Evolutionary conservation across 495 filamentous ascomycete genomes (phyloP).

Genomic region (Neurospora sp.): DNA sequence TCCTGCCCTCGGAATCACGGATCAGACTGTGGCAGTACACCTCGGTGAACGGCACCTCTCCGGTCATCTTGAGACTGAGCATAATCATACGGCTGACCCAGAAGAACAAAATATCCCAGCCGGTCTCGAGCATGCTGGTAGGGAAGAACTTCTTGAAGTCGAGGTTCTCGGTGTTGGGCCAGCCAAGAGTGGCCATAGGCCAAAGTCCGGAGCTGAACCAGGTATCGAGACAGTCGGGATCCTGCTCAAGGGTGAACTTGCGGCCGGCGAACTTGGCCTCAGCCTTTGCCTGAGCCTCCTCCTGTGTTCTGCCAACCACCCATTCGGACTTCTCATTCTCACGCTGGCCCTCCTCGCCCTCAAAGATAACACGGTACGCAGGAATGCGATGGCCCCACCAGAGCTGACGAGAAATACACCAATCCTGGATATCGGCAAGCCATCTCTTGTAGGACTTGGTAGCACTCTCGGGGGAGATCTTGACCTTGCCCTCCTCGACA

Average conservation of each 20-base stretch:
- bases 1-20: conserved; percentile 67
- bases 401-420: conserved; percentile 73
- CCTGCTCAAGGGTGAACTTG: conserved; percentile 54
- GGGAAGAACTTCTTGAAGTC: conserved; percentile 65
- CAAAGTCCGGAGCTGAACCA: conserved; percentile 78
- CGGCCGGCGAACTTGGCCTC: conserved; percentile 51
- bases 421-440: conserved; percentile 67
- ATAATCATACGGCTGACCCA: conserved; percentile 83
- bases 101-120: conserved; percentile 81
- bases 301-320: conserved; percentile 54
- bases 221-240: conserved; percentile 70
- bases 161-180: conserved; percentile 54
- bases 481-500: conserved; percentile 58
- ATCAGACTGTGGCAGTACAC: conserved; percentile 70
- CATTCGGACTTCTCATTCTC: conserved; percentile 46
- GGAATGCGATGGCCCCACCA: conserved; percentile 83
- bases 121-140: conserved; percentile 66
- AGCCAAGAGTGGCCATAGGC: conserved; percentile 77
- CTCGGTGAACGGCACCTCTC: conserved; percentile 66
- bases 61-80: conserved; percentile 66
- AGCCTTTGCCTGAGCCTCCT: conserved; percentile 22
- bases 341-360: conserved; percentile 46
- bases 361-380: conserved; percentile 61
- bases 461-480: conserved; percentile 57
- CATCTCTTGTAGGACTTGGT: conserved; percentile 65